Base-by-base conservation (phyloP, 805 yeast genomes). In the Barnettozyma californica region DNA sequence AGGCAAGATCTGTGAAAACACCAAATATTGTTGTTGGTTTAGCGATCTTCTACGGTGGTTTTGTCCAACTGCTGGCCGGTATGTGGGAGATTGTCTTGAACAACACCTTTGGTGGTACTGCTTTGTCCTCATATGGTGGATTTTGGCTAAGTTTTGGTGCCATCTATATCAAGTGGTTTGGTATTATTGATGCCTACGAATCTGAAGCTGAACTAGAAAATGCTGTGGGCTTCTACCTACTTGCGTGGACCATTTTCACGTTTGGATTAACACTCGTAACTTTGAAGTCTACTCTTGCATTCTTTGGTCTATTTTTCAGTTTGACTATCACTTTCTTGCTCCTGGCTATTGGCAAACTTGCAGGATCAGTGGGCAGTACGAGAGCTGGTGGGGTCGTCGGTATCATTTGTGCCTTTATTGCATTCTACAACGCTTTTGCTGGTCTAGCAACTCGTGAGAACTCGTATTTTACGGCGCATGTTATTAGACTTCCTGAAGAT, bases 341-440 rank as follows among this genome's bases (percentile, higher is more conserved):
- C 50, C 66, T 81, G 44, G 60, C 77, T 1, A 63, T 71, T 27
- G 81, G 76, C 7, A 66, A 74, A 45, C 68, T 80, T 44, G 74
- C 74, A 5, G 67, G 65, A 14, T 65, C 66, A 23, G 50, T 54
- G 1, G 57, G 54, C 21, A 65, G 70, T 46, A 65, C 67, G 1
- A 69, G 60, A 48, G 87, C 84, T 9, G 88, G 82, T 41, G 90
- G 90, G 55, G 73, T 79, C 16, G 44, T 78, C n/a, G 89, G 87
- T 42, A 69, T 83, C 18, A 68, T 83, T 7, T 77, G 82, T 27
- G 75, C 87, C 0, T 70, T 81, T 51, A 63, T 80, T 44, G 85
- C 84, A 1, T 83, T 84, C 83, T 83, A 81, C 60, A 81, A 82
- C 60, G 87, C 88, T 6, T 81, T 71, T 55, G 85, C 87, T 3